Percentiles rank a stretch among this genome's conserved stretches.
Conservation (phyloP, 1,284 basidiomycete genomes). For the Tilletia horrida region DNA sequence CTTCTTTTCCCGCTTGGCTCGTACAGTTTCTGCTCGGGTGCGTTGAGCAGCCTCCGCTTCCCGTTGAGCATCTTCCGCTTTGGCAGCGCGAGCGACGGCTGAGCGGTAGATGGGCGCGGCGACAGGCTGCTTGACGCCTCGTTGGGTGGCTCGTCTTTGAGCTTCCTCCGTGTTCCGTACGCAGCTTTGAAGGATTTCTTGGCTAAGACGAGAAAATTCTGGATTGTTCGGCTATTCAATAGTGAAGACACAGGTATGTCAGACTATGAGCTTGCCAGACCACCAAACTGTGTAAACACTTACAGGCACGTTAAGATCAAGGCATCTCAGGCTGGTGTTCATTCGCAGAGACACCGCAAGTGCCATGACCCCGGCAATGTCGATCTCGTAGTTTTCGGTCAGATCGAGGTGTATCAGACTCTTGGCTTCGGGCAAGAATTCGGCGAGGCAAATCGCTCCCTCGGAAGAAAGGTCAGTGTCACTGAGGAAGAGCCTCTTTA, state of each 20-base stretch:
- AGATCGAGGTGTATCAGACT: slow-evolving; percentile 75
- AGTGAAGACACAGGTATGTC: no score
- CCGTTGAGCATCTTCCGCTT: slow-evolving; percentile 39
- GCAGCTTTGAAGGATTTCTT: slow-evolving; percentile 68
- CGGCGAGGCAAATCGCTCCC: slow-evolving; percentile 89
- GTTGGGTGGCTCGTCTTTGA: slow-evolving; percentile 32
- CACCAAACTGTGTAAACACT: background rate
- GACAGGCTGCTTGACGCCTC: slow-evolving; percentile 39
- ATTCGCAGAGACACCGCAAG: slow-evolving; percentile 76
- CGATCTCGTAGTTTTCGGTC: slow-evolving; percentile 61
- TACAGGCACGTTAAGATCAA: slow-evolving; percentile 78
- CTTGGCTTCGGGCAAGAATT: slow-evolving; percentile 86
- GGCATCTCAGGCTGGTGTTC: slow-evolving; percentile 80
- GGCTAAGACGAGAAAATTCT: slow-evolving; percentile 67
- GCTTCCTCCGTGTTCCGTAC: slow-evolving; percentile 61
- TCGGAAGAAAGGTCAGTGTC: slow-evolving; percentile 75
- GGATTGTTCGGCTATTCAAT: slow-evolving; percentile 71
- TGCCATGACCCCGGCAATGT: slow-evolving; percentile 87
- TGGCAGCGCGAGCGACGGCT: slow-evolving; percentile 38
- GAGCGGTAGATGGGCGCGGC: slow-evolving; percentile 50
- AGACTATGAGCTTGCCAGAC: no score
- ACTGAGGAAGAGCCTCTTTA: slow-evolving; percentile 87
- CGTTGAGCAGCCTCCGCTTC: slow-evolving; percentile 28
- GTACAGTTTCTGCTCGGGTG: background rate
- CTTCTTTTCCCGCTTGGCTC: slow-evolving; percentile 9